These are phyloP conservation scores for Tetradesmus lagerheimii DNA, from an alignment of 139 green algal genomes.

Conservation along the genomic window DNA sequence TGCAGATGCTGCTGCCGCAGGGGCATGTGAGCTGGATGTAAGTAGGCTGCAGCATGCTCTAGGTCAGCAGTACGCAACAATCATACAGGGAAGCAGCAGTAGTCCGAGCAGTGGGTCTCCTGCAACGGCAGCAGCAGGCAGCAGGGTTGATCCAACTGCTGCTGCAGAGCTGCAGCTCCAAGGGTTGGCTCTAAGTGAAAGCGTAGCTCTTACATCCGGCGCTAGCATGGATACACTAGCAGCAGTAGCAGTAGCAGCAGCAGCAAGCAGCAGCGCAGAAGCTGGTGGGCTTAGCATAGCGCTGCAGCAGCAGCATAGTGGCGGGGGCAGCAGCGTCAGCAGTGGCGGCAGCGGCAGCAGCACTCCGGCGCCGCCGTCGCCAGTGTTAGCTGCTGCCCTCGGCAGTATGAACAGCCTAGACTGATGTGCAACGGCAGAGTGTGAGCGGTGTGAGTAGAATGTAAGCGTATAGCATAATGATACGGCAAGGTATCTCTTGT, in stretches of 20 bases:
- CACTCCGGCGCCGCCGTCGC: not conserved
- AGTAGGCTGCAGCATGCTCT: not conserved
- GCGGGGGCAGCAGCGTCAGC: not conserved
- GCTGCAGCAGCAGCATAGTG: not conserved
- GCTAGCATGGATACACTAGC: not conserved
- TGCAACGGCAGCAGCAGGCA: conserved; percentile 14
- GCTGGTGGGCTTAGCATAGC: not conserved
- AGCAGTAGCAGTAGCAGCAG: conserved; percentile 9
- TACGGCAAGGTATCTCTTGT: not conserved
- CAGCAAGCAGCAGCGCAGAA: not conserved
- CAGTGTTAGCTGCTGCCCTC: not conserved
- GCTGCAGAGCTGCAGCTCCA: not conserved
- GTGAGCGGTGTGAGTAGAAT: no score
- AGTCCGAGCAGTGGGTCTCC: not conserved
- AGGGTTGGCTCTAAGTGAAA: not conserved
- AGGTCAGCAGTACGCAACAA: not conserved
- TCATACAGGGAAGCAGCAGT: not conserved
- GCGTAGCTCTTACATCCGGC: conserved; percentile 19
- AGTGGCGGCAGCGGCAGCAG: not conserved
- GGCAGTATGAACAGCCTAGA: conserved; percentile 39
- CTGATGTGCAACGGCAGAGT: not conserved
- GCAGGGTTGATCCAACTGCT: not conserved
- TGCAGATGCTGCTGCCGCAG: not conserved
- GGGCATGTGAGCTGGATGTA: not conserved
- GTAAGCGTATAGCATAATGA: no score